Base-by-base conservation (phyloP, 495 filamentous ascomycete species). In the Sphaerosporella brunnea region DNA sequence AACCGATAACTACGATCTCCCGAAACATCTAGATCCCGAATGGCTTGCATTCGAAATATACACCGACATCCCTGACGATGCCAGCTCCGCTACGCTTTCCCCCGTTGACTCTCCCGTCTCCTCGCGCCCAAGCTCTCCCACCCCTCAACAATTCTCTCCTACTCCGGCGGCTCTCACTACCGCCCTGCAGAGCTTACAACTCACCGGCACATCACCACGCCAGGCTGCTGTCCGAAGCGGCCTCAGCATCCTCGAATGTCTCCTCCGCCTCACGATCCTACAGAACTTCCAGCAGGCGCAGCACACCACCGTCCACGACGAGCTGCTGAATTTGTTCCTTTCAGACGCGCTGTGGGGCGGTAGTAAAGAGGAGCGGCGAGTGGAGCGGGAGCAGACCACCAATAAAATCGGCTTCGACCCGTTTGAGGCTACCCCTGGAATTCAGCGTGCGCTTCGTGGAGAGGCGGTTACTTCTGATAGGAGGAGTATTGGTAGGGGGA, bases 41-140 rank as follows among this genome's bases (percentile, higher is more conserved):
- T 96, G 92, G 92, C 72, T 99, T 47, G 92, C 92, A 0, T 75
- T 96, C 41, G 87, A 95, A 61, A 81, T 96, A 1, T 92, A 75
- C 59, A 72, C 69, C 24, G 80, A 83, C 66, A 66, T 70, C 13
- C 59, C 71, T 2, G 77, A 82, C 30, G 60, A 56, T 15, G 53
- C 52, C n/a, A 53, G 52, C 56, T 28, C 54, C 57, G 9, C 55
- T 52, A 18, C 50, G 42, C 2, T 47, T 21, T 44, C 36, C 10
- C 16, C 49, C 16, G 23, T 30, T n/a, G 20, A 56, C 4, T 49
- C 59, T 7, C 51, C 56, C 11, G 23, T 44, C 11, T 38, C 48
- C 20, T 56, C 58, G 1, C 39, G 28, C 3, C 46, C 26, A 1
- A 47, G 40, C 20, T 52, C 50, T 9, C 9, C 47, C 23, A 36